These are phyloP conservation scores for Tetrahymena thermophila DNA, from an alignment of 73 alveolate genomes.

Conservation along the genomic window DNA sequence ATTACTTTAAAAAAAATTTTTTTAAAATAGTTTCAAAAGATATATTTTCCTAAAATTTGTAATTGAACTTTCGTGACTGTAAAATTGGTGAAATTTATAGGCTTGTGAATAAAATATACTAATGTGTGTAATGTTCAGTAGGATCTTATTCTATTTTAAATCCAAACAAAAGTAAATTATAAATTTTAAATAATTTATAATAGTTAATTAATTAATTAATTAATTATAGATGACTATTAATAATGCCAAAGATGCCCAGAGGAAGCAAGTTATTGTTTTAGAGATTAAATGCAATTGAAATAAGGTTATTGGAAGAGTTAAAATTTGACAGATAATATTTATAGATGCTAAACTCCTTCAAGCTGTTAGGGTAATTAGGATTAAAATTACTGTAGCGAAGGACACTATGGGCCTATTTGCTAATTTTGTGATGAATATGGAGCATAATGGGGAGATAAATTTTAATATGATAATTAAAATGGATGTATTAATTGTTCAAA, in stretches of 20 bases:
- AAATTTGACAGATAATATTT: not conserved
- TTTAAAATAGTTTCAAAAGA: not conserved
- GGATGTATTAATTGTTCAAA: not conserved
- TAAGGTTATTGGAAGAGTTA: not conserved
- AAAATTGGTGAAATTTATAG: not conserved
- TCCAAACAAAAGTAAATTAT: not conserved
- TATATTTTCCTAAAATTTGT: not conserved
- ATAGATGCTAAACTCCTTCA: not conserved
- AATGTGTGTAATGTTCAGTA: not conserved
- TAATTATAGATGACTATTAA: not conserved
- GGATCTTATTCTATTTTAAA: not conserved
- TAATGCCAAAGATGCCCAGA: not conserved
- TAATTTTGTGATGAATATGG: not conserved
- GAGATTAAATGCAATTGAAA: not conserved
- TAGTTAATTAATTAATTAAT: not conserved
- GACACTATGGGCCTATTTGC: not conserved
- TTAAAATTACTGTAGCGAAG: not conserved
- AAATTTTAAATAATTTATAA: not conserved
- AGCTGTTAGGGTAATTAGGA: not conserved
- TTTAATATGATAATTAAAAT: not conserved
- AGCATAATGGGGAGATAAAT: not conserved
- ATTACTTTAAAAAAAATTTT: not conserved
- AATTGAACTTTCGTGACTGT: not conserved
- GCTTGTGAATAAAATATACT: not conserved
- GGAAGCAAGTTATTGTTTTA: not conserved